Base-by-base conservation (phyloP, 805 yeast species). In the Monosporozyma unispora region DNA sequence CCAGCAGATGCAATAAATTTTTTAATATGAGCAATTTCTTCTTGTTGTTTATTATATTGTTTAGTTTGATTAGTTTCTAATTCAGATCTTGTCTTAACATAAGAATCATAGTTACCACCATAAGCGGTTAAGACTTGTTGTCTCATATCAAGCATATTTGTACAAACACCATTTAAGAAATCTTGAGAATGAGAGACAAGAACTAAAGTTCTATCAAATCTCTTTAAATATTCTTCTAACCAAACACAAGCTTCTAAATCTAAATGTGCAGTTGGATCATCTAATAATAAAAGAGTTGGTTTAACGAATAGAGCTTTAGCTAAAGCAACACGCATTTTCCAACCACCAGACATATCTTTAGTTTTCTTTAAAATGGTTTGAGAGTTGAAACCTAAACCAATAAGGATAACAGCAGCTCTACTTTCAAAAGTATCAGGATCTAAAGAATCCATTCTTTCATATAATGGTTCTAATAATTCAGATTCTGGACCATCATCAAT, bases 341-440 rank as follows among this genome's bases (percentile, higher is more conserved):
- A 93, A 69, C 99, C 99, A 80, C 99, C 99, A 66, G 97, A 88
- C 99, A 93, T 93, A 67, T 93, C 98, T 72, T 88, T 90, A 63
- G 99, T 93, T 73, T 83, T 84, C 79, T 93, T 93, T 67, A 79
- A 77, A 64, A 93, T 91, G 50, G 98, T 91, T 57, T 72, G 71
- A 50, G 84, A 64, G 72, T 86, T 87, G 82, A 93, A 93, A 63
- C 99, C 99, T 70, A 93, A 80, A 90, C 99, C 99, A 58, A 87
- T 87, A 65, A 93, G 77, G 63, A 93, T 93, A 58, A 89, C 75
- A 48, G 99, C 96, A 50, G 99, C 99, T 72, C 99, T 82, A 43
- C 93, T 75, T 76, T 93, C 99, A 64, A 93, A 93, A 48, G 99
- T 93, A 46, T 89, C 66, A 43, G 99, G 96, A 69, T 93, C 99